Percentiles rank a stretch among this genome's conserved stretches.
Conservation (phyloP, 129 eudicot species). For the Ambrosia artemisiifolia region DNA sequence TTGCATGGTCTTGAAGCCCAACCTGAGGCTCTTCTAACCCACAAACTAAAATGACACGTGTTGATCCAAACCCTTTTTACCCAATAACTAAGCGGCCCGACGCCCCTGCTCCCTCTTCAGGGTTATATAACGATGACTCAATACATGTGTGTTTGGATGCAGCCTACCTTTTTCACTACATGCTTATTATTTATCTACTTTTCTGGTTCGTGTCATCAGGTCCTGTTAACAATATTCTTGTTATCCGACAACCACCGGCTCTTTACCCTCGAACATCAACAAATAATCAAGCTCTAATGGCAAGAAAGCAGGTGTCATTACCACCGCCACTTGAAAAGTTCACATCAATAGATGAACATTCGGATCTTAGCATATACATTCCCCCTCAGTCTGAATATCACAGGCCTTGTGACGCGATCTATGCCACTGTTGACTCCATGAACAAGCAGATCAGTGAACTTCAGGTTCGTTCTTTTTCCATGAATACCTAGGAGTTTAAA, state of each 20-base stretch:
- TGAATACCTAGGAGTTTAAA: background rate
- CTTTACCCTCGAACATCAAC: constrained; percentile 41
- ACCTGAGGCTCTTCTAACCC: background rate
- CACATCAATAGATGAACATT: constrained; percentile 49
- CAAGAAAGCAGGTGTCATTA: constrained; percentile 42
- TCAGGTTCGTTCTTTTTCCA: constrained; percentile 47
- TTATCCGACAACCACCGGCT: constrained; percentile 44
- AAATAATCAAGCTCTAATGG: constrained; percentile 36
- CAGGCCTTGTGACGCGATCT: constrained; percentile 34
- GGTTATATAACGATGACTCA: background rate
- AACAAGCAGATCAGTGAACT: constrained; percentile 72
- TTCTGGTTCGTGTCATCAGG: constrained; percentile 38
- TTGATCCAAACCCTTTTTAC: background rate
- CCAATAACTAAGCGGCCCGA: background rate
- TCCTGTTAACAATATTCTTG: constrained; percentile 71
- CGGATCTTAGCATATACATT: constrained; percentile 48
- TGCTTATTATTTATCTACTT: background rate
- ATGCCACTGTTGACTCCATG: constrained; percentile 49
- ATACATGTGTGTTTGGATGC: background rate
- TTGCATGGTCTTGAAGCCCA: background rate
- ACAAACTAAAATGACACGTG: background rate
- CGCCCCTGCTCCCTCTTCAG: background rate
- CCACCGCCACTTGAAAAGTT: constrained; percentile 82
- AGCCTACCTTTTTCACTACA: background rate
- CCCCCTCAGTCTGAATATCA: constrained; percentile 27